Evolutionary conservation across 108 stramenopile species (phyloP).

Genomic region (Skeletonema costatum): DNA sequence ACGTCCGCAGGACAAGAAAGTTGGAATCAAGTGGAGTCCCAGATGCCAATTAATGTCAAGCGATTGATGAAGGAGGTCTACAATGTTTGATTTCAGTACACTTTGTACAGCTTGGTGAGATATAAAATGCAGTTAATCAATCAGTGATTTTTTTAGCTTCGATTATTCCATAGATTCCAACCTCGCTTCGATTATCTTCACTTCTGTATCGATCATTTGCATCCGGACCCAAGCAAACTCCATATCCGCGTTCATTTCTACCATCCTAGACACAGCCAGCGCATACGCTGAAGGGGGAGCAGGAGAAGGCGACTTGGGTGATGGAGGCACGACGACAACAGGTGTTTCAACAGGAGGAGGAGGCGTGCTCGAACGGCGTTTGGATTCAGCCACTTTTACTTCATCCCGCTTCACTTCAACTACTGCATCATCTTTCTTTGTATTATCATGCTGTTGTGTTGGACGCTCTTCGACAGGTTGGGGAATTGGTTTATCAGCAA

Average conservation of each 20-base stretch:
- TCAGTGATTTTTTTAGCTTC: not conserved
- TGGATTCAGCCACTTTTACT: not conserved
- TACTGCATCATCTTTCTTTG: not conserved
- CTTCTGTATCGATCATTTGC: slow-evolving; percentile 37
- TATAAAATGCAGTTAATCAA: not conserved
- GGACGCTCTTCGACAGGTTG: not conserved
- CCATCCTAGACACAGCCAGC: slow-evolving; percentile 37
- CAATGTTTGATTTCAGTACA: slow-evolving; percentile 16
- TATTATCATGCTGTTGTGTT: not conserved
- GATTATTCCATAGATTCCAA: slow-evolving; percentile 26
- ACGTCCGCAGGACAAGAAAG: slow-evolving; percentile 56
- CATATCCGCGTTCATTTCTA: slow-evolving; percentile 56
- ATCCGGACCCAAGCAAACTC: slow-evolving; percentile 43
- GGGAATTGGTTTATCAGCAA: not conserved
- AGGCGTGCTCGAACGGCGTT: not conserved
- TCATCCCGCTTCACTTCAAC: not conserved
- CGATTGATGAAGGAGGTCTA: slow-evolving; percentile 65
- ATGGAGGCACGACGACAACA: slow-evolving; percentile 14
- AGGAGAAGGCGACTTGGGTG: slow-evolving; percentile 40
- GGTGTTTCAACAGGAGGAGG: not conserved
- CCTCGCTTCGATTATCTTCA: slow-evolving; percentile 26
- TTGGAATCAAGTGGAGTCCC: slow-evolving; percentile 61
- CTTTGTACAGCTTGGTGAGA: too few relatives aligned
- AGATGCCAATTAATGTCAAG: slow-evolving; percentile 74
- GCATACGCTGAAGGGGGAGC: slow-evolving; percentile 37